Evolutionary conservation across 768 basidiomycete genomes (phyloP), one percentile per base, ranked within the genome.

Genomic region (Suillus paluster): DNA sequence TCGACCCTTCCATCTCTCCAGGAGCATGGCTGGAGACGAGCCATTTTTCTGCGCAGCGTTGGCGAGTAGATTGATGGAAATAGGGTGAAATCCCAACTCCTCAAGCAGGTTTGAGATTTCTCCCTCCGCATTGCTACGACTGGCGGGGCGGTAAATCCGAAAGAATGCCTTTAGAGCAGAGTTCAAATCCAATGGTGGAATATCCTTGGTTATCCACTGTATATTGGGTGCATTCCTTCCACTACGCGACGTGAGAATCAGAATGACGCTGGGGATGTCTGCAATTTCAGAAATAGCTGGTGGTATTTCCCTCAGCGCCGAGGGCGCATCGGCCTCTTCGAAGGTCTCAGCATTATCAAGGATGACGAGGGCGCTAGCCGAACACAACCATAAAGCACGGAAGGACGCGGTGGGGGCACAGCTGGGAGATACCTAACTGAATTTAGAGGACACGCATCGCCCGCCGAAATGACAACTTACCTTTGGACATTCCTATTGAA

Each of bases 311-410:
- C 36, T 12, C 3, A 39, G 30, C 23, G 27, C 57, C 14, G 57
- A 42, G 2, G 57, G 44, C 19, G 10, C 25, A 23, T 21, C 12
- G 27, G n/a, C 36, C 23, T 57, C 41, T 30, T 41, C 34, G 19
- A 57, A 23, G 8, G 15, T 34, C 46, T 59, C 58, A 10, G 46
- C 48, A 39, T 39, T 39, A 39, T 60, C 59, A 23, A 60, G 41
- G 15, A 60, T 49, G n/a, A 60, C 25, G 17, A 53, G 48, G 14
- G 41, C 36, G 8, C 52, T 25, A 21, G 33, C 49, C 19, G 48
- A 30, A n/a, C n/a, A n/a, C n/a, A n/a, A n/a, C 57, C 57, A 41
- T 27, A 58, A 17, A 58, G 21, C 34, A 39, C 15, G 6, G 17
- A 39, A 5, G 54, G 54, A 38, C 21, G 54, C 33, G 17, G 25